Evolutionary conservation across 2,329 filamentous ascomycete species (phyloP).

Genomic region (Aspergillus fructus): DNA sequence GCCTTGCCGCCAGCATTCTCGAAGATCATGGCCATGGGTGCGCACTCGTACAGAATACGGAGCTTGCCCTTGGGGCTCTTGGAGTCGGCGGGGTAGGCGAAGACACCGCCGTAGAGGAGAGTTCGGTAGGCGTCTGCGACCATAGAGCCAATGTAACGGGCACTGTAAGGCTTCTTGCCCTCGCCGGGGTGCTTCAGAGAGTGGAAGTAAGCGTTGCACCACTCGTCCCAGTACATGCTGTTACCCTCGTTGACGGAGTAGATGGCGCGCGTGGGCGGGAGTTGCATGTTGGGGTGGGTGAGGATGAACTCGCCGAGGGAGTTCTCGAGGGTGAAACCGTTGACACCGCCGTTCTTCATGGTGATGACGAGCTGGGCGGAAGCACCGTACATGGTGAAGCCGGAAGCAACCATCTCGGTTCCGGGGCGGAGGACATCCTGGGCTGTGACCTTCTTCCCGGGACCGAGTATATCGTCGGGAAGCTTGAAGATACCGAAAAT

Average conservation of each 20-base stretch:
- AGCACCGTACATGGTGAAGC: slow-evolving; percentile 99
- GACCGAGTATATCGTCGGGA: slow-evolving; percentile 58
- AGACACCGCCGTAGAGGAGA: slow-evolving; percentile 91
- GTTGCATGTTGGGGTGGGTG: slow-evolving; percentile 89
- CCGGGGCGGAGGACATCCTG: slow-evolving; percentile 85
- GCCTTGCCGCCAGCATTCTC: slow-evolving; percentile 97
- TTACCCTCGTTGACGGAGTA: slow-evolving; percentile 99
- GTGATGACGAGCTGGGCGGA: slow-evolving; percentile 95
- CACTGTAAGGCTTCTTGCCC: slow-evolving; percentile 82
- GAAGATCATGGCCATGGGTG: slow-evolving; percentile 98
- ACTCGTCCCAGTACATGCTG: slow-evolving; percentile 91
- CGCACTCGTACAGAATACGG: slow-evolving; percentile 95
- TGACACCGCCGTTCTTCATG: slow-evolving; percentile 88
- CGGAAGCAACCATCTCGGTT: slow-evolving; percentile 85
- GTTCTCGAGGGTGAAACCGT: slow-evolving; percentile 97
- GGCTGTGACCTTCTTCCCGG: slow-evolving; percentile 56
- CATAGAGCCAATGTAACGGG: slow-evolving; percentile 96
- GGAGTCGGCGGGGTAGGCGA: slow-evolving; percentile 95
- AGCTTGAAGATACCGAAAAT: slow-evolving; percentile 96
- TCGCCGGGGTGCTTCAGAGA: slow-evolving; percentile 76
- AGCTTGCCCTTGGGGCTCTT: slow-evolving; percentile 99
- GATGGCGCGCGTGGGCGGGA: slow-evolving; percentile 77
- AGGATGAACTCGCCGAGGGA: slow-evolving; percentile 98
- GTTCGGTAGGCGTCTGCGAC: slow-evolving; percentile 97
- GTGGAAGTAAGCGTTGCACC: slow-evolving; percentile 83